Base-by-base conservation (phyloP, 2,329 filamentous ascomycete genomes). In the Ophiocordyceps sinensis region DNA sequence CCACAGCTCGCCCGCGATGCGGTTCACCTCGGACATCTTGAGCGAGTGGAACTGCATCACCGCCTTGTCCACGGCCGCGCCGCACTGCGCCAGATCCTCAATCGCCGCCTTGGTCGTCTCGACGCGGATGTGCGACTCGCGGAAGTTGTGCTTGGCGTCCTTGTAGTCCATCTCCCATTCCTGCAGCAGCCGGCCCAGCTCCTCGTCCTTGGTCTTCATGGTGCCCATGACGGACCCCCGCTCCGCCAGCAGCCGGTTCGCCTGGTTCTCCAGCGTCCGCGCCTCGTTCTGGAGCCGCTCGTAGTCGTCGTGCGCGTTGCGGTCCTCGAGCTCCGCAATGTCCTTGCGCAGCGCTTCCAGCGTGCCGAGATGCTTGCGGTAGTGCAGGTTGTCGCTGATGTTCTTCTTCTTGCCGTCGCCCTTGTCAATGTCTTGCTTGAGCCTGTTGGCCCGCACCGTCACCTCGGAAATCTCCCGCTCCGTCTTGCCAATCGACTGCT, bases 1-100 rank as follows among this genome's bases (percentile, higher is more conserved):
- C 91, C 91, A 98, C n/a, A 98, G 73, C 59, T 98, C 91, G 48
- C 84, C 85, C 39, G 93, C 82, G 59, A 95, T 95, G 43, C 79
- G 75, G 62, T 98, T 98, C 59, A 98, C 89, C 59, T 98, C 88
- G 51, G 91, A 85, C 91, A 98, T 98, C 68, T 98, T 98, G 56
- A 94, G 67, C 28, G 81, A 75, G 65, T 98, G 91, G 56, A 89
- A 98, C 54, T 85, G 85, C 85, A 98, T 95, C 54, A 98, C 93
- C 37, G 91, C 93, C 55, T 91, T 86, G 66, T 96, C 89, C 12
- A 98, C 73, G 8, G 91, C 91, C 10, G 76, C 71, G 36, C 77
- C 73, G 57, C 94, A 96, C 34, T 85, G 82, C 7, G 73, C 82
- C 30, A 98, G 68, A 57, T 98, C 91, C 43, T 94, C 86, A 41